A percentile compares a stretch with the other conserved stretches of the same genome.
phyloP scores from a whole-genome alignment of 1,139 yeast genomes.

The Scheffersomyces parashehatae region DNA sequence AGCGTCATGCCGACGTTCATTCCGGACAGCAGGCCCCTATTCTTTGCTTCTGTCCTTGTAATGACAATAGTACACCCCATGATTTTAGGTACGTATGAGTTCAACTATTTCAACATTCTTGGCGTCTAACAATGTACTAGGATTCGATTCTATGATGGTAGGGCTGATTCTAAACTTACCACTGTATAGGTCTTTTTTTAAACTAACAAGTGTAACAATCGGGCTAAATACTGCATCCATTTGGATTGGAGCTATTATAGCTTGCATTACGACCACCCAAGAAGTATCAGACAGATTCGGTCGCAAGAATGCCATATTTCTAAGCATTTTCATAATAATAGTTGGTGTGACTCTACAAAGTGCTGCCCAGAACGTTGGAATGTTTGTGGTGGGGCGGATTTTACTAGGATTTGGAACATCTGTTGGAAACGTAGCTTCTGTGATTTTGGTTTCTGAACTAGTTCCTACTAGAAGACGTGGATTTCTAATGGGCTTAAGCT shows the following conservation, averaged over 20 bases:
- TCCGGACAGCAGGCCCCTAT: slow-evolving; percentile 2
- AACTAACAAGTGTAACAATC: slow-evolving; percentile 12
- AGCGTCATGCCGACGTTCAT: too few species aligned
- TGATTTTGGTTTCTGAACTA: slow-evolving; percentile 16
- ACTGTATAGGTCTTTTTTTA: slow-evolving; percentile 11
- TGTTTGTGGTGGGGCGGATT: slow-evolving; percentile 18
- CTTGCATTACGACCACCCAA: slow-evolving; percentile 8
- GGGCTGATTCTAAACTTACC: slow-evolving; percentile 15
- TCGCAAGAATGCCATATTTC: slow-evolving; percentile 11
- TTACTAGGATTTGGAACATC: slow-evolving; percentile 15
- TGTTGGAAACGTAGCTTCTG: slow-evolving; percentile 10
- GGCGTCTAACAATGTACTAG: slow-evolving; percentile 2
- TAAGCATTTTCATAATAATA: slow-evolving; percentile 9
- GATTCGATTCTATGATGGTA: slow-evolving; percentile 14
- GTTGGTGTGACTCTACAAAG: slow-evolving; percentile 17
- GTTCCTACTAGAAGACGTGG: slow-evolving; percentile 6
- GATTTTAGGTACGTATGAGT: slow-evolving; percentile 1
- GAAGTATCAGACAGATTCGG: slow-evolving; percentile 13
- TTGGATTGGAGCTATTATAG: slow-evolving; percentile 15
- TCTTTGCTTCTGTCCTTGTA: slow-evolving; percentile 5
- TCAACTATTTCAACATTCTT: too few species aligned
- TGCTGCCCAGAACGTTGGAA: slow-evolving; percentile 16
- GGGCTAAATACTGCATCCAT: slow-evolving; percentile 15
- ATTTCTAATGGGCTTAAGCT: background rate
- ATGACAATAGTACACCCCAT: slow-evolving; percentile 14